Evolutionary conservation across 495 filamentous ascomycete genomes (phyloP), one percentile per base, ranked within the genome.

Genomic region (Clohesyomyces aquaticus): DNA sequence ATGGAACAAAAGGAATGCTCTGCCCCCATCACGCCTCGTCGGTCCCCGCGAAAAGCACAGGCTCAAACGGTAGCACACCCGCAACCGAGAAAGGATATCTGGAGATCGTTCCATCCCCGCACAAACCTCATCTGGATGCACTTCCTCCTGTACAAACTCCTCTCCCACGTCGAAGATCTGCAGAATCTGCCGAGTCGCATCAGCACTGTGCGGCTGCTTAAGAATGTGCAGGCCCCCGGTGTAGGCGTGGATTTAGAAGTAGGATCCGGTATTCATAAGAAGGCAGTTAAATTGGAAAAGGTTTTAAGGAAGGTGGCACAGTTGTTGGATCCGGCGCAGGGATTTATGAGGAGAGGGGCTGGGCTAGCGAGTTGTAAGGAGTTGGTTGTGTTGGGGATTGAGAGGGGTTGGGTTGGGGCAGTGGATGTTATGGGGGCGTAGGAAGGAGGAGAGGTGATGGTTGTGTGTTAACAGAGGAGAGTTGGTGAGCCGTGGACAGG

Each of bases 71-170:
- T 2, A 2, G 35, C 6, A 61, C 50, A n/a, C 29, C 46, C 8
- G 14, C 3, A 18, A 1, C 45, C 14, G 38, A 52, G n/a, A 10
- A 8, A 35, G 1, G 28, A 59, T 53, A 55, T 66, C 14, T 78
- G 76, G 76, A 43, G 29, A 3, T 28, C 54, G 27, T 76, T 69
- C 64, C 68, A 72, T 59, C 75, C 75, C 16, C 53, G 66, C 26
- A 76, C 76, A 8, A 78, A 78, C 52, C 69, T 78, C 9, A 29
- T 78, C 12, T 78, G 76, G 76, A 45, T 73, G 21, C 76, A 78
- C 58, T 78, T 74, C 63, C 26, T 78, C 38, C 64, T 75, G 12
- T 27, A 55, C 50, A 63, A 71, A 38, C 61, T 74, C 21, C 63
- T 74, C 27, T 55, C 68, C 29, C 52, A 72, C 22, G 16, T 72